A percentile compares a stretch with the other conserved stretches of the same genome.
Evolutionary conservation across 192 early-diverging fungal genomes (phyloP).

Genomic region (Phycomyces blakesleeanus): DNA sequence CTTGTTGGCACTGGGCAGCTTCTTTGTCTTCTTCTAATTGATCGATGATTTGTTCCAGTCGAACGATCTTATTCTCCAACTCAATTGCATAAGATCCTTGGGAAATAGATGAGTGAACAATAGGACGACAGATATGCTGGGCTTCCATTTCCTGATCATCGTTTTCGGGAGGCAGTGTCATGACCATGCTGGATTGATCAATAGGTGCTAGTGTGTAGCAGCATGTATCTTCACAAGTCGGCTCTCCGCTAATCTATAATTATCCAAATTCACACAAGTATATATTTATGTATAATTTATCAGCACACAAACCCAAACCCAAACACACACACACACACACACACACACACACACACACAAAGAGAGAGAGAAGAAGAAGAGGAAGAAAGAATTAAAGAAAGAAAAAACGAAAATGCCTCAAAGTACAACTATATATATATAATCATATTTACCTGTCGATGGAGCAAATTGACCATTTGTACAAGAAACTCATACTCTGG

Average conservation of each 20-base stretch:
- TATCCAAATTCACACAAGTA: not conserved
- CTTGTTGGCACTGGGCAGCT: constrained; percentile 16
- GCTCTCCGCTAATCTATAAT: constrained; percentile 29
- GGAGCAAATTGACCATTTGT: constrained; percentile 40
- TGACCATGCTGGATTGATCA: constrained; percentile 31
- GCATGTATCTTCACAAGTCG: constrained; percentile 34
- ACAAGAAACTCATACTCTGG: constrained; percentile 43
- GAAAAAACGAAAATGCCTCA: no score
- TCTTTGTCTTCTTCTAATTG: constrained; percentile 35
- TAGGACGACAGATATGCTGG: constrained; percentile 39
- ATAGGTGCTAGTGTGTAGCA: constrained; percentile 33
- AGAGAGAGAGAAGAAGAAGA: not conserved
- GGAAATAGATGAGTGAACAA: constrained; percentile 34
- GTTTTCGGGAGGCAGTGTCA: constrained; percentile 34
- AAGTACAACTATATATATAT: no score
- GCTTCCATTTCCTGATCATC: constrained; percentile 30
- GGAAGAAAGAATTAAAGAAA: no score
- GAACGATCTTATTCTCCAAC: constrained; percentile 26
- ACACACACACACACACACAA: not conserved
- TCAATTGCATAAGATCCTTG: constrained; percentile 34
- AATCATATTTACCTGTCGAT: constrained; percentile 31
- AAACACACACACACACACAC: not conserved
- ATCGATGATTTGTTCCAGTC: constrained; percentile 30
- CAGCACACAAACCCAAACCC: not conserved
- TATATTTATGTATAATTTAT: no score